phyloP scores from a whole-genome alignment of 176 grass and related monocot species.

The Hordeum marinum region DNA sequence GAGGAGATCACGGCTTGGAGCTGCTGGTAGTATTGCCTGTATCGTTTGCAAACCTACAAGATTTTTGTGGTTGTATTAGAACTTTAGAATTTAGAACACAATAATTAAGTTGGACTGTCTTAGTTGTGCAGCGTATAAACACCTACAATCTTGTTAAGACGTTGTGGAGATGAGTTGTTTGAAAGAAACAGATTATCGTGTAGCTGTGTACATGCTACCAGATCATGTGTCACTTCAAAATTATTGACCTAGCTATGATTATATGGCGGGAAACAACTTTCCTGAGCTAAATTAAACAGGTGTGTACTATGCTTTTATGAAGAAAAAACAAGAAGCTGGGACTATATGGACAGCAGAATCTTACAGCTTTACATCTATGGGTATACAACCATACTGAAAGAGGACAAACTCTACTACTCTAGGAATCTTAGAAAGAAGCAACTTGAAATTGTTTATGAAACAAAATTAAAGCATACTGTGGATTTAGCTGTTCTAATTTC shows the following conservation, averaged over 20 bases:
- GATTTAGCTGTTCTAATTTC: background rate
- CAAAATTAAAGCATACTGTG: background rate
- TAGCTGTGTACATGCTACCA: background rate
- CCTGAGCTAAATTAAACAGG: background rate
- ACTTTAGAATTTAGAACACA: background rate
- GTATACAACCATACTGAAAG: constrained; percentile 24
- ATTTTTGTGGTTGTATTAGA: background rate
- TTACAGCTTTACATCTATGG: constrained; percentile 17
- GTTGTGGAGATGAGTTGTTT: background rate
- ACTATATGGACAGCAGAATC: constrained; percentile 27
- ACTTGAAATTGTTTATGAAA: background rate
- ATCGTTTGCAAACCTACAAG: constrained; percentile 75
- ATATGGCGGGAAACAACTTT: background rate
- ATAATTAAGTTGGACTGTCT: background rate
- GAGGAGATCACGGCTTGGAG: constrained; percentile 68
- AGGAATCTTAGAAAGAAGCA: constrained; percentile 34
- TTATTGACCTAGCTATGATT: constrained; percentile 20
- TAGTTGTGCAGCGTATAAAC: background rate
- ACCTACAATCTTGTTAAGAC: background rate
- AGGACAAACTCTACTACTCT: constrained; percentile 20
- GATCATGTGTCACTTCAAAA: constrained; percentile 28
- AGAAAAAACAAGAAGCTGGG: background rate
- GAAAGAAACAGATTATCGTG: background rate
- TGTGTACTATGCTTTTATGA: background rate
- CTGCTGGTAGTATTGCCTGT: constrained; percentile 88